Base-by-base conservation (phyloP, 31 red algal species). In the Porphyra umbilicalis region DNA sequence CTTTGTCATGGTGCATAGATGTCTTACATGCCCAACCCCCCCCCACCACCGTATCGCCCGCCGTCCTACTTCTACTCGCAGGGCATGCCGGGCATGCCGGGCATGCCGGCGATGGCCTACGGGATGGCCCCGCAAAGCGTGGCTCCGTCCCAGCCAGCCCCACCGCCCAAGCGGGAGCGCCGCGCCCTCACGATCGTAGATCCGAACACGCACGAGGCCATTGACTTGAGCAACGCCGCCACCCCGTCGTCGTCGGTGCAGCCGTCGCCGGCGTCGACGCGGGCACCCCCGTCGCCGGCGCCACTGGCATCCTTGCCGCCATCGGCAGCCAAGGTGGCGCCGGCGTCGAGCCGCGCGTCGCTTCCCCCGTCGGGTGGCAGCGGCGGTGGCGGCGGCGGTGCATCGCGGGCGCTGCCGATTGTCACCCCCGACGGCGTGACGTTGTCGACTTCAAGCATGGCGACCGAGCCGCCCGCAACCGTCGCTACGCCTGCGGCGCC, bases 151-250 rank as follows among this genome's bases (percentile, higher is more conserved):
- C 68, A 75, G 35, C 68, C 75, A 20, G 81, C 37, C 20, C 37
- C 75, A 39, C 81, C 81, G 6, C 81, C 81, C 0, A 82, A 82
- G 35, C 35, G 81, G 35, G 81, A 82, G 35, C 71, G 75, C 35
- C 71, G 75, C 20, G 33, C 68, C 9, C 71, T 82, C 25, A 68
- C 81, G 16, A 82, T 82, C 30, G 75, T 82, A 36, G 81, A 82
- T 39, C 81, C 81, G 11, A 82, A 37, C 29, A 82, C 81, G 20
- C 71, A 82, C 20, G 68, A 82, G 75, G 81, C 71, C 35, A 82
- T 82, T 82, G 81, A 82, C 35, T 25, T 82, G 11, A 71, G 57
- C 14, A 71, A 71, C 30, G 57, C 57, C 25, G 57, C 57, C 25
- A 71, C 25, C 25, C 57, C 57, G 11, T 4, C 57, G 25, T 71